Evolutionary conservation across 495 filamentous ascomycete genomes (phyloP).

Genomic region (Aspergillus sparsus): DNA sequence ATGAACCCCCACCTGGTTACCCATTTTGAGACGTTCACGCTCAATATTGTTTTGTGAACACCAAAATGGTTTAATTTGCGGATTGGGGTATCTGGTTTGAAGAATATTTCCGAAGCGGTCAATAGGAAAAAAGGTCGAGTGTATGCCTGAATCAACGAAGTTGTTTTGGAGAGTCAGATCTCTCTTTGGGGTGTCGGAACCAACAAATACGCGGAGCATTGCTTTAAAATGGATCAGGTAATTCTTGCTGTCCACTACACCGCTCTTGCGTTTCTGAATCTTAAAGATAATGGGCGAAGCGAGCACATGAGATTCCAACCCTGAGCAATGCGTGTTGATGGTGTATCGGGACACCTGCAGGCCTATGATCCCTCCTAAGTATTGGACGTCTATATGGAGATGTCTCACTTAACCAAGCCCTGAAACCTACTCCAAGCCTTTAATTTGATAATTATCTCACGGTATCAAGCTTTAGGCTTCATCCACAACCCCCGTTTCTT

Average conservation of each 20-base stretch:
- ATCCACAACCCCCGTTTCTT: too few species aligned
- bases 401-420: constrained; percentile 25
- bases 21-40: constrained; percentile 8
- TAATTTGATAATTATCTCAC: neutral
- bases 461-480: neutral
- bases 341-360: constrained; percentile 35
- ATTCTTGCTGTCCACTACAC: constrained; percentile 20
- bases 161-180: constrained; percentile 6
- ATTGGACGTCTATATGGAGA: constrained; percentile 28
- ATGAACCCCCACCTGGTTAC: constrained; percentile 1
- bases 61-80: neutral
- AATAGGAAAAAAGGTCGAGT: constrained; percentile 1
- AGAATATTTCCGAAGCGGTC: neutral
- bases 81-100: constrained; percentile 4
- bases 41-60: neutral
- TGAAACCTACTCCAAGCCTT: constrained; percentile 15
- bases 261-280: constrained; percentile 19
- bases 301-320: constrained; percentile 14
- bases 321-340: constrained; percentile 23
- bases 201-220: constrained; percentile 20
- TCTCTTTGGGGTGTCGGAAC: constrained; percentile 12
- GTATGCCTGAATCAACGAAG: constrained; percentile 6
- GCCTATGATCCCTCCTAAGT: constrained; percentile 20
- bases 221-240: constrained; percentile 23
- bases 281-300: constrained; percentile 8